A percentile compares a stretch with the other conserved stretches of the same genome.
Conservation (phyloP, 805 yeast species). For the Hanseniaspora clermontiae region DNA sequence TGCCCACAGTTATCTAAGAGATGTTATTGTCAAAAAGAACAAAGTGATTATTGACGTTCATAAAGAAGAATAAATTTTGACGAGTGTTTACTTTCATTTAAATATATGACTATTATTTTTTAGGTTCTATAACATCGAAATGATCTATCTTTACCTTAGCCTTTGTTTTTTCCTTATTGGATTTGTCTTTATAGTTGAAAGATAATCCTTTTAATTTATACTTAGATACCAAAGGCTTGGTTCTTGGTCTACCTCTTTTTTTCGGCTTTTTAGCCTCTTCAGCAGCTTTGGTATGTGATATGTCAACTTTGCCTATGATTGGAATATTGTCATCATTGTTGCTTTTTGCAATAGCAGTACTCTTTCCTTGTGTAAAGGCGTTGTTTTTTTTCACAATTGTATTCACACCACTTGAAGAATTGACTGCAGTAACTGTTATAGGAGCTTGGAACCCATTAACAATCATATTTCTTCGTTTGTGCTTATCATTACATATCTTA, state of each 20-base stretch:
- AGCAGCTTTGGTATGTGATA: background rate
- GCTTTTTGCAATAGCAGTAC: background rate
- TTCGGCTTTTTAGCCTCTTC: background rate
- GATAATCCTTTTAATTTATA: conserved; percentile 4
- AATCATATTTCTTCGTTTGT: conserved; percentile 27
- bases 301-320: background rate
- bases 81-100: no score
- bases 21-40: conserved; percentile 16
- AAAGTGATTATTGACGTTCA: conserved; percentile 14
- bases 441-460: conserved; percentile 12
- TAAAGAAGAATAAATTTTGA: background rate
- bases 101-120: background rate
- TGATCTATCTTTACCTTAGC: conserved; percentile 2
- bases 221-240: background rate
- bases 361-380: background rate
- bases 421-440: background rate
- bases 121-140: background rate
- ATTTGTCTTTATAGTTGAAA: conserved; percentile 4
- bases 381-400: background rate
- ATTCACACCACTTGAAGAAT: background rate
- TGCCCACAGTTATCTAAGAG: conserved; percentile 13
- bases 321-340: background rate
- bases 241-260: conserved; percentile 12
- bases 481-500: conserved; percentile 42
- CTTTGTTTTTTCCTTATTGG: background rate